Conservation (phyloP, 202 grass and related monocot species). For the Carex arenaria region DNA sequence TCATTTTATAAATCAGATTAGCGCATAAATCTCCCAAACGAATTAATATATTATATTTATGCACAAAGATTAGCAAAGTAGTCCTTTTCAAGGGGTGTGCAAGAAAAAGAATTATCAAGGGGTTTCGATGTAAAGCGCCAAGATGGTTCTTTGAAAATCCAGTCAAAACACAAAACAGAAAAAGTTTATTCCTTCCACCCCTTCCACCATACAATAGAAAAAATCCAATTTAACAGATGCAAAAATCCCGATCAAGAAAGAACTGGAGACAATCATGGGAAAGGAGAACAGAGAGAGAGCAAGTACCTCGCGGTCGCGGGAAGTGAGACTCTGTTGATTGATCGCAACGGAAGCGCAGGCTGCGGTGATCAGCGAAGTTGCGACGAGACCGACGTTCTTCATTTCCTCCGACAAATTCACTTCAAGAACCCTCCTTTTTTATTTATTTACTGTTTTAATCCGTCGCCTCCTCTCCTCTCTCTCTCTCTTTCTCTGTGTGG, state of each 20-base stretch:
- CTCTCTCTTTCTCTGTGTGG: not conserved
- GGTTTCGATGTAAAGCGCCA: not conserved
- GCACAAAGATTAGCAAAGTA: not conserved
- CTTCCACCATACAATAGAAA: not conserved
- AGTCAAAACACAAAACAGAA: not conserved
- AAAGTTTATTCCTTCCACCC: not conserved
- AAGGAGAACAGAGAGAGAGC: not conserved
- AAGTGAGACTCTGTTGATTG: not conserved
- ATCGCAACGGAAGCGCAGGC: conserved; percentile 14
- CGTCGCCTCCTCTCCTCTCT: too few species aligned
- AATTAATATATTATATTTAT: not conserved
- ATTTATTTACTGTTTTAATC: not conserved
- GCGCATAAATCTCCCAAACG: not conserved
- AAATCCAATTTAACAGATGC: not conserved
- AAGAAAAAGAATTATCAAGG: not conserved
- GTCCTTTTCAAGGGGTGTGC: not conserved
- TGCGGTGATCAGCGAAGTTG: conserved; percentile 2
- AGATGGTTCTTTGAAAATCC: not conserved
- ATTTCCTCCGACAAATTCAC: not conserved
- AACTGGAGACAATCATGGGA: not conserved
- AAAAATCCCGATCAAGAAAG: not conserved
- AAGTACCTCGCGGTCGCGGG: conserved; percentile 3
- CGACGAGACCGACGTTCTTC: conserved; percentile 15
- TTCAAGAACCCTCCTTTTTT: conserved; percentile 1
- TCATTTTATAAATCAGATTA: not conserved